These are phyloP conservation scores for Colletotrichum lentis DNA, from an alignment of 2,329 filamentous ascomycete genomes.

Conservation along the genomic window DNA sequence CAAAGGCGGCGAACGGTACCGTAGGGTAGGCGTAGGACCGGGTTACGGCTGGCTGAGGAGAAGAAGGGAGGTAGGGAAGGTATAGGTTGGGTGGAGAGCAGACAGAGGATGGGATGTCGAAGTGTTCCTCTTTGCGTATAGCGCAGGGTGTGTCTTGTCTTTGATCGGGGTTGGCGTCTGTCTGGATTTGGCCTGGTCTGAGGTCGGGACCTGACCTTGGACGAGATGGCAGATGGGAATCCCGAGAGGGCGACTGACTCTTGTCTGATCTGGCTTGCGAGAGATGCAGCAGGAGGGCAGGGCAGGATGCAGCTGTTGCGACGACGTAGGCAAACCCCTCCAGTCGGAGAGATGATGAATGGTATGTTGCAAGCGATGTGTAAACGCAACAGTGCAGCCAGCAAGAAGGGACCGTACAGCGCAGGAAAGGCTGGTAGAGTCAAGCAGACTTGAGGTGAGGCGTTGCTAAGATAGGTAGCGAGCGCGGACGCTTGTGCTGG, in stretches of 20 bases:
- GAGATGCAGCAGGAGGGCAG: constrained; percentile 16
- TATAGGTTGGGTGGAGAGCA: constrained; percentile 23
- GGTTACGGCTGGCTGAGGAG: constrained; percentile 26
- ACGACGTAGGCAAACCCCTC: constrained; percentile 3
- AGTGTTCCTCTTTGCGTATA: constrained; percentile 36
- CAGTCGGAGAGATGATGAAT: constrained; percentile 8
- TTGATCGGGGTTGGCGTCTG: constrained; percentile 33
- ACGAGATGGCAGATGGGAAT: constrained; percentile 23
- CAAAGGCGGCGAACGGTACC: constrained; percentile 35
- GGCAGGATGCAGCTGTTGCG: constrained; percentile 19
- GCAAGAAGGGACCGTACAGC: constrained; percentile 12
- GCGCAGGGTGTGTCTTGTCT: constrained; percentile 32
- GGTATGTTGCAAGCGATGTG: constrained; percentile 17
- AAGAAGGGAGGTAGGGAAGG: constrained; percentile 17
- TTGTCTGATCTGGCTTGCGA: constrained; percentile 33
- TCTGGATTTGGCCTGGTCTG: constrained; percentile 34
- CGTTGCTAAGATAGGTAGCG: constrained; percentile 9
- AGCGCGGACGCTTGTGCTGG: constrained; percentile 16
- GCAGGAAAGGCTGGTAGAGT: constrained; percentile 8
- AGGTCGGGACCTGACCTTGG: constrained; percentile 31
- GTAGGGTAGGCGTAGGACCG: constrained; percentile 25
- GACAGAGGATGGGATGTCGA: constrained; percentile 31
- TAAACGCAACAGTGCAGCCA: neutral
- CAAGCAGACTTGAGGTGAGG: constrained; percentile 8
- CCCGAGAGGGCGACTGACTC: constrained; percentile 30